Evolutionary conservation across 2,329 filamentous ascomycete genomes (phyloP), one percentile per base, ranked within the genome.

Genomic region (Sarocladiaceae sp.): DNA sequence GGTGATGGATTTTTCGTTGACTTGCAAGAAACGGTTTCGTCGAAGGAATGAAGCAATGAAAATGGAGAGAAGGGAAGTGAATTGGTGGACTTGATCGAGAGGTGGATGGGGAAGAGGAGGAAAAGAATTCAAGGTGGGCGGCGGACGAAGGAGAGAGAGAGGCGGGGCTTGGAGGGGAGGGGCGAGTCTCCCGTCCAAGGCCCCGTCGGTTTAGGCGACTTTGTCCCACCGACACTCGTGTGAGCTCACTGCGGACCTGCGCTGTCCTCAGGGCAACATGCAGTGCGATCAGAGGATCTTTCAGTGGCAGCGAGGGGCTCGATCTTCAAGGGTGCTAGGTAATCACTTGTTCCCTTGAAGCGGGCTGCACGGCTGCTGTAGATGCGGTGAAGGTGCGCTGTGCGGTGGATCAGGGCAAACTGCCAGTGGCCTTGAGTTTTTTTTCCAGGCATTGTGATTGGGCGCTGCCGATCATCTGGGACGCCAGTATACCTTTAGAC

Each of bases 1-100:
- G 59, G 66, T 77, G 74, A 70, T 62, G 62, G 62, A 64, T 65
- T 69, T 60, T 56, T 58, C 62, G 58, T n/a, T n/a, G n/a, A 61
- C 29, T 43, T 43, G 40, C 40, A 56, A 60, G 59, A 52, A 52
- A 41, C 52, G 55, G 57, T 49, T 50, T 60, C 54, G 52, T 53
- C 45, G 42, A 48, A 35, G 21, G 37, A 41, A 45, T 43, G 49
- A 51, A 51, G 49, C 33, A 45, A 49, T 41, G 50, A 48, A 50
- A 50, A 49, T 44, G 45, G 49, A 51, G 51, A 51, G 48, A 50
- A 47, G 48, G 52, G 50, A 45, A 47, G 48, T 46, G 47, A 44
- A 49, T 45, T 53, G 56, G 55, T 53, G 51, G 51, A 53, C 48
- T 47, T 53, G 49, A 42, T 48, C 45, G 39, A 48, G 42, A 46